These are phyloP conservation scores for Penicillium concentricum DNA, from an alignment of 2,329 filamentous ascomycete genomes.

Conservation along the genomic window DNA sequence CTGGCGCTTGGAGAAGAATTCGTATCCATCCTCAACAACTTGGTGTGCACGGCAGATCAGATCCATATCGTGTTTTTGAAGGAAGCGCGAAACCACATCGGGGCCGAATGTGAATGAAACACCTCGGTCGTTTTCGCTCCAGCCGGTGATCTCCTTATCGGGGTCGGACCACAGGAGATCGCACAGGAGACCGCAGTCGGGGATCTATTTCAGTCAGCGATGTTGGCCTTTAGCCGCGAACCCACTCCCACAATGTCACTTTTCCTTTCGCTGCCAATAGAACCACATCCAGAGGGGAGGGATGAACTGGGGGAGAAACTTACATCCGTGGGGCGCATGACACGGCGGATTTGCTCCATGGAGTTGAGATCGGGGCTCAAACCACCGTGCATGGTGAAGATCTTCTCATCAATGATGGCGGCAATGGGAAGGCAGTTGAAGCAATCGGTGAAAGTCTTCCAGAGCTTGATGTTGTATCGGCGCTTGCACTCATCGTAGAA, in stretches of 20 bases:
- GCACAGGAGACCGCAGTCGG: conserved; percentile 94
- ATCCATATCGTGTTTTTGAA: conserved; percentile 99
- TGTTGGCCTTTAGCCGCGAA: conserved; percentile 34
- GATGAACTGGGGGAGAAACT: conserved; percentile 45
- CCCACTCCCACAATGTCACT: conserved; percentile 16
- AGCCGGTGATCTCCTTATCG: conserved; percentile 98
- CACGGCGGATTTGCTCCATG: conserved; percentile 98
- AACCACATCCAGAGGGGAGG: neutral
- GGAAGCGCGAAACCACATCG: conserved; percentile 93
- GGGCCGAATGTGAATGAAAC: conserved; percentile 98
- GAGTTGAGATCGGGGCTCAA: conserved; percentile 96
- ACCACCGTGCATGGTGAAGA: conserved; percentile 99
- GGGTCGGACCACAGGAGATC: conserved; percentile 98
- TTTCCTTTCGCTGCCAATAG: conserved; percentile 11
- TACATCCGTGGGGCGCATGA: conserved; percentile 99
- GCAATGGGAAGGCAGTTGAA: conserved; percentile 99
- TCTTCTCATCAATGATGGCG: conserved; percentile 99
- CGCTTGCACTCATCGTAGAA: conserved; percentile 99
- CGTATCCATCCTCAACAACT: conserved; percentile 98
- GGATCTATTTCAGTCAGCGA: conserved; percentile 67
- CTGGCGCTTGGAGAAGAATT: conserved; percentile 99
- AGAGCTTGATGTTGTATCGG: conserved; percentile 98
- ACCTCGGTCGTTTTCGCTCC: conserved; percentile 98
- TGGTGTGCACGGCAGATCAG: conserved; percentile 98
- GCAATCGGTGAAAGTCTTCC: conserved; percentile 99